phyloP scores from a whole-genome alignment of 495 filamentous ascomycete genomes.

The Hamigera avellanea region DNA sequence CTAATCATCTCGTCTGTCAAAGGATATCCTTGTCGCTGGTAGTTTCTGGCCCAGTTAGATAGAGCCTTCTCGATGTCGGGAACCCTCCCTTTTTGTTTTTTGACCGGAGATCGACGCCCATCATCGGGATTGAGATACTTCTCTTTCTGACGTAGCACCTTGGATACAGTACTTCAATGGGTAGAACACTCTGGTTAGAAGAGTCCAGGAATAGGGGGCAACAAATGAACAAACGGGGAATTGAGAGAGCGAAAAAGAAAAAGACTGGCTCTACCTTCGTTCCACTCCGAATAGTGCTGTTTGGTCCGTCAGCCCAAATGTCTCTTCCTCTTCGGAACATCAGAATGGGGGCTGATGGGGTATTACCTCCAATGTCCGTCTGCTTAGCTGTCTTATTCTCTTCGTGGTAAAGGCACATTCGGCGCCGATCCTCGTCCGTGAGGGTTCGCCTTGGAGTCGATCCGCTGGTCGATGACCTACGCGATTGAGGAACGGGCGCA shows the following conservation, averaged over 20 bases:
- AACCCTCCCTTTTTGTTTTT: conserved; percentile 80
- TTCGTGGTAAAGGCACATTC: conserved; percentile 93
- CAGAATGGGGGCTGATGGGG: conserved; percentile 3
- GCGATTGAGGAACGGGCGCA: conserved; percentile 34
- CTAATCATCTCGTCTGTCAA: conserved; percentile 76
- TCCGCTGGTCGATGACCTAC: conserved; percentile 39
- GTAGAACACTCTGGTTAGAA: no score
- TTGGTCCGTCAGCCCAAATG: conserved; percentile 3
- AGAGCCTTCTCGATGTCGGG: conserved; percentile 95
- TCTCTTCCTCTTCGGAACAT: not conserved
- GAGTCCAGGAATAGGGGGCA: no score
- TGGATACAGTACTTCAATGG: conserved; percentile 77
- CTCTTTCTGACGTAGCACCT: conserved; percentile 91
- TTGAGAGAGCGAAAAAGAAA: conserved; percentile 1
- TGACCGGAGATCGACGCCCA: conserved; percentile 77
- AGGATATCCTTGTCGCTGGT: conserved; percentile 61
- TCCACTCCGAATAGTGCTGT: conserved; percentile 91
- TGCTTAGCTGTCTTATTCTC: conserved; percentile 94
- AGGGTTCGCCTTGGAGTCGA: conserved; percentile 77
- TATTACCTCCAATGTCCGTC: conserved; percentile 88
- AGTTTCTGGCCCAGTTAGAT: conserved; percentile 75
- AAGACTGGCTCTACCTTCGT: conserved; percentile 60
- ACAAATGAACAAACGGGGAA: not conserved
- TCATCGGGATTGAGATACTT: conserved; percentile 90
- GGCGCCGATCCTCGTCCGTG: conserved; percentile 81